Conservation (phyloP, 331 rosid genomes). For the Ulmus americana region DNA sequence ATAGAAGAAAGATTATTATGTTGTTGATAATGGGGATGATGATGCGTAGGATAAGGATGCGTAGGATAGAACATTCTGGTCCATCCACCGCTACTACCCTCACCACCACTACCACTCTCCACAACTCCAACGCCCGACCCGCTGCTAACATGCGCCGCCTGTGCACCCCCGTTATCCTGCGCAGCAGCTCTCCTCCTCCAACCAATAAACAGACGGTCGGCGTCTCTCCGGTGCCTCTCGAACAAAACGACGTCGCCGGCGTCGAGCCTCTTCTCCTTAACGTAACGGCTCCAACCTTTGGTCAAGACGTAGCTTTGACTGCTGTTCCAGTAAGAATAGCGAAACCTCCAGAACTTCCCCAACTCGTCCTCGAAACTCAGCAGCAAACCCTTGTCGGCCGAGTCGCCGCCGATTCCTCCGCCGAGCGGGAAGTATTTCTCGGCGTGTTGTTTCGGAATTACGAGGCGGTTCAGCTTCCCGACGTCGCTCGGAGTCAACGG, state of each 20-base stretch:
- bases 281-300: slow-evolving; percentile 94
- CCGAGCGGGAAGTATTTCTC: slow-evolving; percentile 72
- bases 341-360: slow-evolving; percentile 78
- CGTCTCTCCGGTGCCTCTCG: slow-evolving; percentile 38
- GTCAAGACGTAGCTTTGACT: slow-evolving; percentile 93
- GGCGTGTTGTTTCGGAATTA: slow-evolving; percentile 84
- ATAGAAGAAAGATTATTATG: slow-evolving; percentile 2
- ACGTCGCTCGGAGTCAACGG: slow-evolving; percentile 89
- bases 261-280: slow-evolving; percentile 72
- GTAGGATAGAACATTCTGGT: slow-evolving; percentile 57
- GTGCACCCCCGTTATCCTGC: slow-evolving; percentile 12
- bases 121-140: not conserved
- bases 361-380: slow-evolving; percentile 84
- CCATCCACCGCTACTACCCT: slow-evolving; percentile 33
- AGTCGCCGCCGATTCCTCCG: slow-evolving; percentile 28
- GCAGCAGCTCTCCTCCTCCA: slow-evolving; percentile 45
- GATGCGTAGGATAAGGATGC: slow-evolving; percentile 76
- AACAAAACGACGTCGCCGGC: slow-evolving; percentile 86
- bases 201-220: slow-evolving; percentile 46
- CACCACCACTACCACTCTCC: not conserved
- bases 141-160: slow-evolving; percentile 1
- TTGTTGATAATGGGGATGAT: slow-evolving; percentile 44
- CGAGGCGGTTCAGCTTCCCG: slow-evolving; percentile 87
- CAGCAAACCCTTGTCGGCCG: slow-evolving; percentile 37
- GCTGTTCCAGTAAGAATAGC: slow-evolving; percentile 94